A percentile compares a stretch with the other conserved stretches of the same genome.
These are phyloP conservation scores for Rhizopogon rudus DNA, from an alignment of 768 basidiomycete genomes.

Conservation along the genomic window DNA sequence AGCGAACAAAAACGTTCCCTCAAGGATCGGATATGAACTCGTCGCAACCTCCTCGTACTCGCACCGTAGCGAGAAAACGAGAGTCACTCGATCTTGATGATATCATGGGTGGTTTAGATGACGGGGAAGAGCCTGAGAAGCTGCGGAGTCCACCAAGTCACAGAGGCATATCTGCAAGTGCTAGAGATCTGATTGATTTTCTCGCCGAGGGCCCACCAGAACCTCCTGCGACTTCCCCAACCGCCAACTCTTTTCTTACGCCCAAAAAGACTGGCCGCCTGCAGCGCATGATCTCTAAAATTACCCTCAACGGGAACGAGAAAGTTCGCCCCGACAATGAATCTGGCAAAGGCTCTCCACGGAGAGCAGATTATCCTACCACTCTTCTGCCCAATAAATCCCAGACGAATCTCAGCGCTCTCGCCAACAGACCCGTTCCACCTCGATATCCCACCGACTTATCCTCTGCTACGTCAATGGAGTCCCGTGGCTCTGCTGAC, in stretches of 20 bases:
- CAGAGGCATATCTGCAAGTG: slow-evolving; percentile 37
- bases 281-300: slow-evolving; percentile 79
- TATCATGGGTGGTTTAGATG: slow-evolving; percentile 65
- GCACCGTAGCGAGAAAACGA: slow-evolving; percentile 47
- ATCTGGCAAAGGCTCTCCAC: slow-evolving; percentile 24
- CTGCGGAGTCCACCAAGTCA: slow-evolving; percentile 39
- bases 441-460: slow-evolving; percentile 47
- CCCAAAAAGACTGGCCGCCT: slow-evolving; percentile 55
- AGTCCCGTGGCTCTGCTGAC: slow-evolving; percentile 22
- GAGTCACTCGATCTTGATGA: slow-evolving; percentile 77
- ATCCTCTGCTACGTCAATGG: slow-evolving; percentile 41
- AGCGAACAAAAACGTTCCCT: slow-evolving; percentile 19
- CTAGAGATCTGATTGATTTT: slow-evolving; percentile 52
- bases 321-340: slow-evolving; percentile 11
- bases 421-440: slow-evolving; percentile 58
- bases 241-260: slow-evolving; percentile 32
- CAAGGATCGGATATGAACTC: slow-evolving; percentile 24
- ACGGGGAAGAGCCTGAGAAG: slow-evolving; percentile 37
- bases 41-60: slow-evolving; percentile 28
- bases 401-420: slow-evolving; percentile 37
- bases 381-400: slow-evolving; percentile 23
- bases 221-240: slow-evolving; percentile 11
- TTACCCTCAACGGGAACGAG: slow-evolving; percentile 42
- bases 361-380: slow-evolving; percentile 18
- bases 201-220: slow-evolving; percentile 54